Evolutionary conservation across 371 early-diverging fungal genomes (phyloP).

Genomic region (Cokeromyces recurvatus): DNA sequence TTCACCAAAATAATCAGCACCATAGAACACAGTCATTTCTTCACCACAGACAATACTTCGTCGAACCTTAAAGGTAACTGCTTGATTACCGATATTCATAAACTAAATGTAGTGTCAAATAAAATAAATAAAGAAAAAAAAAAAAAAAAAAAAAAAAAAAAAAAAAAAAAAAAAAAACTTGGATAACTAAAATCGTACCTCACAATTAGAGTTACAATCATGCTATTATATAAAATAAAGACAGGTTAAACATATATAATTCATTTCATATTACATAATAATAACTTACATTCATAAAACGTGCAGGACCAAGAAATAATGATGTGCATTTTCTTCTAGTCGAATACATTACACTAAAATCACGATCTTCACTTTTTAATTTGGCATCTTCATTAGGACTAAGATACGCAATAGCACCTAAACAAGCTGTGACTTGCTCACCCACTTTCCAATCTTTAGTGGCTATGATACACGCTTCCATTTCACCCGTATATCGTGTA

Average conservation of each 20-base stretch:
- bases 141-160: background rate
- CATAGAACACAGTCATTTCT: conserved; percentile 84
- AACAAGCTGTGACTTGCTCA: conserved; percentile 63
- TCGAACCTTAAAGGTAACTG: conserved; percentile 72
- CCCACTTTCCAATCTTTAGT: conserved; percentile 67
- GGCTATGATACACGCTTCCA: conserved; percentile 78
- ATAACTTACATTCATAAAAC: conserved; percentile 75
- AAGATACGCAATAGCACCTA: conserved; percentile 68
- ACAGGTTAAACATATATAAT: too few species aligned
- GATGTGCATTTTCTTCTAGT: conserved; percentile 59
- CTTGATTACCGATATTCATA: conserved; percentile 45
- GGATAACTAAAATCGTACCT: conserved; percentile 25
- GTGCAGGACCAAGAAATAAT: conserved; percentile 85
- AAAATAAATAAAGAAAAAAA: too few species aligned
- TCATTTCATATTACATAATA: too few species aligned
- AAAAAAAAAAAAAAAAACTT: background rate
- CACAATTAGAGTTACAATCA: conserved; percentile 82
- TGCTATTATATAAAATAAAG: conserved; percentile 41
- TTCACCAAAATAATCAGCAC: conserved; percentile 81
- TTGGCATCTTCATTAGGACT: conserved; percentile 59
- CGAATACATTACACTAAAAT: conserved; percentile 85
- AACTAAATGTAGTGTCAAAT: too few species aligned
- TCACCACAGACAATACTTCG: conserved; percentile 71
- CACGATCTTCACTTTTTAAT: conserved; percentile 56
- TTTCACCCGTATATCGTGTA: conserved; percentile 54